Evolutionary conservation across 2,329 filamentous ascomycete species (phyloP).

Genomic region (Diaporthe helianthi): DNA sequence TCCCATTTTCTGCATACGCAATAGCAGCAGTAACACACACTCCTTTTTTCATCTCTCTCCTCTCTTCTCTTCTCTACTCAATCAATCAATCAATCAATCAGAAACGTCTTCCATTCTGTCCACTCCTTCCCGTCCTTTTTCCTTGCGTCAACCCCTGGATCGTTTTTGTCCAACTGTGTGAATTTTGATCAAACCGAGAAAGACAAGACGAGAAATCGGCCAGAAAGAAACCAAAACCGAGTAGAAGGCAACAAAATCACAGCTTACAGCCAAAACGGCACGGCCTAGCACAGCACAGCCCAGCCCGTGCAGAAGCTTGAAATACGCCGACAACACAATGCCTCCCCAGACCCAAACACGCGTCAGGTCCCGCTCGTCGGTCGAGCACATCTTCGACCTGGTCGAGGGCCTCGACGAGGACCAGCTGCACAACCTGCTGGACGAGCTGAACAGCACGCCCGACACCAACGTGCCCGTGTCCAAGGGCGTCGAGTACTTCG

Average conservation of each 20-base stretch:
- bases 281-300: not conserved
- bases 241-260: not conserved
- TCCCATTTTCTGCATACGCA: slow-evolving; percentile 22
- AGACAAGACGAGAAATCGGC: not conserved
- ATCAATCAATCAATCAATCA: not conserved
- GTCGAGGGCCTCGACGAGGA: slow-evolving; percentile 41
- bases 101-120: not conserved
- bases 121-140: not conserved
- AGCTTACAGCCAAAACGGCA: not conserved
- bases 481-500: slow-evolving; percentile 41
- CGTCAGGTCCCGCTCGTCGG: slow-evolving; percentile 40
- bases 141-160: slow-evolving; percentile 11
- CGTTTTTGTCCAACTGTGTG: not conserved
- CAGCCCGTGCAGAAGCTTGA: not conserved
- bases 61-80: not conserved
- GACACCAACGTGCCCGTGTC: slow-evolving; percentile 40
- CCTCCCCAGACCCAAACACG: slow-evolving; percentile 35
- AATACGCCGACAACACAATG: slow-evolving; percentile 33
- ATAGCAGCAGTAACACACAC: slow-evolving; percentile 19
- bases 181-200: not conserved
- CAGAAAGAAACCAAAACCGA: not conserved
- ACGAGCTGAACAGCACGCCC: slow-evolving; percentile 40
- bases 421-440: slow-evolving; percentile 40
- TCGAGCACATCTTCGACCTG: slow-evolving; percentile 42
- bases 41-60: too few species aligned